Evolutionary conservation across 2,329 filamentous ascomycete genomes (phyloP), one percentile per base, ranked within the genome.

Genomic region (Elsinoe perseae): DNA sequence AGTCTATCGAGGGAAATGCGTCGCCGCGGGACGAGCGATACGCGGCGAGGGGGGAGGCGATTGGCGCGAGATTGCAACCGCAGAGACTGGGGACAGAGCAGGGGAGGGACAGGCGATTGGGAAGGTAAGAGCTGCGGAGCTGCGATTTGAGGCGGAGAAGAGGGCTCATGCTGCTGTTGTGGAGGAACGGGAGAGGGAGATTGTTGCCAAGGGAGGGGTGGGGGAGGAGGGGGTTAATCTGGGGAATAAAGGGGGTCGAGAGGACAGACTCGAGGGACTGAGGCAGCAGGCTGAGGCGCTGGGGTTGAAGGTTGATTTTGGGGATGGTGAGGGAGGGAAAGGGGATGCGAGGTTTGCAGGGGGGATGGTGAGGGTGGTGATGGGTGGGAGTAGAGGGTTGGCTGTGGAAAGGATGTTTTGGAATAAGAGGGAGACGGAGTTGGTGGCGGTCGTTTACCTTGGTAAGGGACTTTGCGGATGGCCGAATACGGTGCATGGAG

Each of bases 401-500:
- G 75, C 72, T 6, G 67, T 70, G 63, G 80, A 88, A 73, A 77
- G 80, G 63, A 70, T 86, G 1, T 90, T 87, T 65, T 81, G 78
- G 74, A 81, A 87, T 65, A 64, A 72, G 2, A 68, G 69, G 27
- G 80, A 82, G 5, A 77, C 81, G 61, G 80, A 82, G 63, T 68
- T 82, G 30, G 72, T 84, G 9, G 79, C 77, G 50, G 75, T 90
- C n/a, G 73, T 90, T 3, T 86, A 78, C 74, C 77, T 90, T 55
- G 87, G 87, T 5, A 68, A 74, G n/a, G 80, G 75, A 1, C 66
- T 85, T 18, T 74, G 78, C 48, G 86, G 87, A 3, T 91, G 85
- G 84, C 86, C 86, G 1, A 78, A 80, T 10, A 75, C 87, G 38
- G 81, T 83, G 53, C 87, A 92, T 71, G 87, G 87, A 56, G 87